Conservation (phyloP, 164 flowering plant species). For the Akebia trifoliata region DNA sequence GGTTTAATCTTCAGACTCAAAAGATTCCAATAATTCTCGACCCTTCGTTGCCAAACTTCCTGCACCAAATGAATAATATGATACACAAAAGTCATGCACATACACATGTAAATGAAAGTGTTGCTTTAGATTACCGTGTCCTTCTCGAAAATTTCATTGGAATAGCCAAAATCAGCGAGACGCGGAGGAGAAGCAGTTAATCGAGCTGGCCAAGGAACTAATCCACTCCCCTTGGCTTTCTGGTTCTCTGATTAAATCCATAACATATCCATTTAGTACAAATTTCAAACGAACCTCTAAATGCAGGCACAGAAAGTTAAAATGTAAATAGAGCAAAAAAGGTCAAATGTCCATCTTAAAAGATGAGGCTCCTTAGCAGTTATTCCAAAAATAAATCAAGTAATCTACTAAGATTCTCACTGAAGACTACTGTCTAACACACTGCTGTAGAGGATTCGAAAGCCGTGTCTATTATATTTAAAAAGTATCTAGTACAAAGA, state of each 20-base stretch:
- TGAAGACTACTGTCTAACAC: too few relatives aligned
- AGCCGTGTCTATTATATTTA: too few relatives aligned
- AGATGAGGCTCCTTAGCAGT: too few relatives aligned
- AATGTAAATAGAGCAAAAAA: too few relatives aligned
- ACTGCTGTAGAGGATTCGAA: too few relatives aligned
- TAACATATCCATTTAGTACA: background rate
- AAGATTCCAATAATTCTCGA: conserved; percentile 63
- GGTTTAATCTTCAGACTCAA: conserved; percentile 48
- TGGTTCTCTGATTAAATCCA: conserved; percentile 43
- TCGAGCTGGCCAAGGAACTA: conserved; percentile 91
- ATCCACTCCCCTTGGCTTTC: conserved; percentile 57
- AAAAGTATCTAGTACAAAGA: too few relatives aligned
- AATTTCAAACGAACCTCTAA: background rate
- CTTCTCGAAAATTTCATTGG: conserved; percentile 61
- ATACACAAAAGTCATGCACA: background rate
- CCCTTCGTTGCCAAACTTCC: conserved; percentile 71
- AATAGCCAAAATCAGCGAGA: conserved; percentile 74
- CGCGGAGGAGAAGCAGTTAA: conserved; percentile 77
- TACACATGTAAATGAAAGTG: background rate
- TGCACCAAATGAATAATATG: conserved; percentile 24
- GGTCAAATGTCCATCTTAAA: too few relatives aligned
- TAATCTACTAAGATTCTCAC: background rate
- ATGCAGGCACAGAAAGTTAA: background rate
- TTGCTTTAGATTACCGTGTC: conserved; percentile 52
- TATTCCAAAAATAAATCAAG: too few relatives aligned